Conservation (phyloP, 1,139 yeast genomes). For the Protomyces lactucae-debilis region DNA sequence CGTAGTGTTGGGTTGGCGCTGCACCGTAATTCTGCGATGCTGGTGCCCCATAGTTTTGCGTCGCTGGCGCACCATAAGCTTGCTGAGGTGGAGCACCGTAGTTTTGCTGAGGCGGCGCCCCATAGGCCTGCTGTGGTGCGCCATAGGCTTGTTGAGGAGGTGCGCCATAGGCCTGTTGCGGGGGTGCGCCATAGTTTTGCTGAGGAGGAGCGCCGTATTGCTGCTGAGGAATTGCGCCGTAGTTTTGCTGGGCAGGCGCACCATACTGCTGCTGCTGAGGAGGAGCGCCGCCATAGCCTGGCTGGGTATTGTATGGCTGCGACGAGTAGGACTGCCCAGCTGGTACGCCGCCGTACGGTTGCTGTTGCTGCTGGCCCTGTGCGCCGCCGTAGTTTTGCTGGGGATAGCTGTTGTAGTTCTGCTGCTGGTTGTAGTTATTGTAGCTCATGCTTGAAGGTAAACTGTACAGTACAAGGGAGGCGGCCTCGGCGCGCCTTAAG, state of each 20-base stretch:
- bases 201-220: slow-evolving; percentile 4
- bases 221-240: neutral
- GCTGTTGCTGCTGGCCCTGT: slow-evolving; percentile 7
- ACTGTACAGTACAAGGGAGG: neutral
- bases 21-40: slow-evolving; percentile 4
- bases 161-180: slow-evolving; percentile 10
- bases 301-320: neutral
- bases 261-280: neutral
- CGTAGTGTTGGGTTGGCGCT: slow-evolving; percentile 6
- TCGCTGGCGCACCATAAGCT: slow-evolving; percentile 4
- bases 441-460: slow-evolving; percentile 3
- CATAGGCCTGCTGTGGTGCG: slow-evolving; percentile 11
- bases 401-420: neutral
- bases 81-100: slow-evolving; percentile 19
- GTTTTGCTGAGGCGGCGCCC: slow-evolving; percentile 1
- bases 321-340: neutral
- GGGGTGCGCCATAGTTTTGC: slow-evolving; percentile 9
- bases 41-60: neutral
- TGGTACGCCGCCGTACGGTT: neutral
- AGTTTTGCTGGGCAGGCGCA: slow-evolving; percentile 1
- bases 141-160: slow-evolving; percentile 4
- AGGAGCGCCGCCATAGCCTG: neutral
- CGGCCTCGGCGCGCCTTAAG: no score
- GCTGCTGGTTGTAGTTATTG: slow-evolving; percentile 5
- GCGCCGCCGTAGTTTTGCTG: slow-evolving; percentile 6